phyloP scores from a whole-genome alignment of 805 yeast genomes.

The Spathaspora passalidarum region DNA sequence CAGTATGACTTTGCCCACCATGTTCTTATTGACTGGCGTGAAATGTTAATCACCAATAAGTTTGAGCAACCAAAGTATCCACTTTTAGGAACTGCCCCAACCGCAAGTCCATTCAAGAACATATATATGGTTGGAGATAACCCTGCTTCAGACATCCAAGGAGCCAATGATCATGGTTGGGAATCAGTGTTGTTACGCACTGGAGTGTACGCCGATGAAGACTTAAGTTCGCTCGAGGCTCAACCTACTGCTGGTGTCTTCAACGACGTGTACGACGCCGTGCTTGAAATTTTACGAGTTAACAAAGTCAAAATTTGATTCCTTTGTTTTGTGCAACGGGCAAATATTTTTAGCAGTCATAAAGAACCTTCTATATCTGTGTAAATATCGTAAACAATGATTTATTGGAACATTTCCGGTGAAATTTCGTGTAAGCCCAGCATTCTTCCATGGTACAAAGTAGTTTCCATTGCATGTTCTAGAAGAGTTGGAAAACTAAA shows the following conservation, averaged over 20 bases:
- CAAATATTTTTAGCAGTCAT: neutral
- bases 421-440: too few relatives aligned
- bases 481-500: too few relatives aligned
- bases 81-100: slow-evolving; percentile 38
- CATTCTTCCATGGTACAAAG: too few relatives aligned
- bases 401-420: too few relatives aligned
- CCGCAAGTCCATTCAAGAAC: slow-evolving; percentile 39
- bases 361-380: too few relatives aligned
- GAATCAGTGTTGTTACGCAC: slow-evolving; percentile 78
- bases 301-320: too few relatives aligned
- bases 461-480: too few relatives aligned
- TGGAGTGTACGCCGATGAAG: slow-evolving; percentile 77
- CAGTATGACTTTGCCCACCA: slow-evolving; percentile 84
- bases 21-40: slow-evolving; percentile 56
- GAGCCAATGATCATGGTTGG: slow-evolving; percentile 90
- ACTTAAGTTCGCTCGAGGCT: slow-evolving; percentile 36
- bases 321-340: too few relatives aligned
- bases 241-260: slow-evolving; percentile 50
- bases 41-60: slow-evolving; percentile 25
- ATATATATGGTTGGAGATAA: slow-evolving; percentile 97
- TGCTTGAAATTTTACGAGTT: slow-evolving; percentile 13
- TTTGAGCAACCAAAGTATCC: slow-evolving; percentile 34
- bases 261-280: slow-evolving; percentile 47
- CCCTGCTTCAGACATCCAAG: slow-evolving; percentile 88
- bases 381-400: too few relatives aligned